Evolutionary conservation across 2,329 filamentous ascomycete species (phyloP).

Genomic region (Neoarthrinium moseri): DNA sequence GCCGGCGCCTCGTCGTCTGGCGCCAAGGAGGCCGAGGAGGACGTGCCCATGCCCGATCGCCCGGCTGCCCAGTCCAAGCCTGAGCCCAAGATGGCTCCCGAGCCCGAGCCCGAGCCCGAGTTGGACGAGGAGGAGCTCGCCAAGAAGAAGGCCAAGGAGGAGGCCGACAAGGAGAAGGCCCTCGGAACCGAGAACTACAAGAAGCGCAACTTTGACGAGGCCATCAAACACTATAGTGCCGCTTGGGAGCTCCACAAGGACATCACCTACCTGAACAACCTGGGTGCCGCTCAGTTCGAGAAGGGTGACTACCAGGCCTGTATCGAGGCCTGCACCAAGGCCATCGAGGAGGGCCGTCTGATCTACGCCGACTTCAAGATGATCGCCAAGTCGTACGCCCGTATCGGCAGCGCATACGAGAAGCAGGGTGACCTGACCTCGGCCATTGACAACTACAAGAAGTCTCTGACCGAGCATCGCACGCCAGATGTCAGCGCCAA

Average conservation of each 20-base stretch:
- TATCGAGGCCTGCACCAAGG: slow-evolving; percentile 84
- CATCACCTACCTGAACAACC: slow-evolving; percentile 96
- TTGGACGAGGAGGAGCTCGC: slow-evolving; percentile 76
- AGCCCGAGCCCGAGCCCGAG: slow-evolving; percentile 55
- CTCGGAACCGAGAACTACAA: slow-evolving; percentile 95
- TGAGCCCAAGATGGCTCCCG: slow-evolving; percentile 57
- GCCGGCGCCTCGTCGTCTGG: slow-evolving; percentile 26
- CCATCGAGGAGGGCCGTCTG: slow-evolving; percentile 84
- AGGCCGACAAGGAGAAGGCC: slow-evolving; percentile 91
- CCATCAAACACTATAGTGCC: slow-evolving; percentile 90
- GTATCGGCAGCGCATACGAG: slow-evolving; percentile 92
- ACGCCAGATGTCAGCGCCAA: slow-evolving; percentile 92
- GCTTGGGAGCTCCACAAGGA: slow-evolving; percentile 96
- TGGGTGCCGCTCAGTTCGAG: slow-evolving; percentile 91
- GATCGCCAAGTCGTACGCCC: slow-evolving; percentile 96
- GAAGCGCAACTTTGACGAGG: slow-evolving; percentile 94
- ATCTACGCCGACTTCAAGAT: slow-evolving; percentile 96
- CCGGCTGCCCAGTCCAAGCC: slow-evolving; percentile 36
- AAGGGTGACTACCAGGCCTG: slow-evolving; percentile 90
- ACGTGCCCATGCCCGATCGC: slow-evolving; percentile 77
- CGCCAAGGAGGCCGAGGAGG: slow-evolving; percentile 59
- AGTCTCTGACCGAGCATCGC: slow-evolving; percentile 92
- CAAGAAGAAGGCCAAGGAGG: slow-evolving; percentile 87
- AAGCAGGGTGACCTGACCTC: slow-evolving; percentile 76
- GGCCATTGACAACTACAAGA: slow-evolving; percentile 88